A percentile compares a stretch with the other conserved stretches of the same genome.
Conservation (phyloP, 2,329 filamentous ascomycete species). For the Fusarium sp. region DNA sequence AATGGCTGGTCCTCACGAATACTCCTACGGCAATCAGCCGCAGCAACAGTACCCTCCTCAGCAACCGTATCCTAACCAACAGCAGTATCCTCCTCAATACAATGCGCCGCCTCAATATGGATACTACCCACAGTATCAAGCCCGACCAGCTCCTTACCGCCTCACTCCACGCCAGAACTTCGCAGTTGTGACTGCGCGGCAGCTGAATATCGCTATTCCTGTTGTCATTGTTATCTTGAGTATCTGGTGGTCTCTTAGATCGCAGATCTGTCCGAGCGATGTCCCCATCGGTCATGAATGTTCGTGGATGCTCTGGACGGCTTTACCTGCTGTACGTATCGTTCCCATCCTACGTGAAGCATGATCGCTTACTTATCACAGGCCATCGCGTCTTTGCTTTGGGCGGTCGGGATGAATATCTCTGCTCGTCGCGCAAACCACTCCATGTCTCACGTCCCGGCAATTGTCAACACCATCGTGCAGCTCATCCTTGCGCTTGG, state of each 20-base stretch:
- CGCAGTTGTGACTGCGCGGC: slow-evolving; percentile 20
- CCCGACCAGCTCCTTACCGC: neutral
- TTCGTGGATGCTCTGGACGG: slow-evolving; percentile 38
- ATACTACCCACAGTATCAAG: slow-evolving; percentile 14
- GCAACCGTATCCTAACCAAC: neutral
- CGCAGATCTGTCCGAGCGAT: slow-evolving; percentile 29
- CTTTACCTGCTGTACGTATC: slow-evolving; percentile 34
- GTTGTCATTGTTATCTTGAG: slow-evolving; percentile 52
- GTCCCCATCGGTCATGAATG: slow-evolving; percentile 23
- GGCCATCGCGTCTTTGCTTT: slow-evolving; percentile 28
- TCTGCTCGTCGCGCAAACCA: slow-evolving; percentile 30
- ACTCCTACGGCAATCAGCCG: slow-evolving; percentile 9
- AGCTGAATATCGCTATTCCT: slow-evolving; percentile 36
- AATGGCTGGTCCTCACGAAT: slow-evolving; percentile 22
- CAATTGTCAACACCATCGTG: slow-evolving; percentile 16
- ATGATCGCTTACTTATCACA: neutral
- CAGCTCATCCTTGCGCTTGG: slow-evolving; percentile 38
- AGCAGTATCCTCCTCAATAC: slow-evolving; percentile 4
- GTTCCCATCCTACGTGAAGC: accelerated
- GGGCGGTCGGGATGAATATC: slow-evolving; percentile 35
- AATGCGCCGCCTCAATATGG: slow-evolving; percentile 15
- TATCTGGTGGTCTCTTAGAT: slow-evolving; percentile 48
- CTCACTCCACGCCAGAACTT: slow-evolving; percentile 11
- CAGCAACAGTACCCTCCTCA: neutral
- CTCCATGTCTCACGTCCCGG: slow-evolving; percentile 31